Evolutionary conservation across 495 filamentous ascomycete genomes (phyloP), one percentile per base, ranked within the genome.

Genomic region (Aspergillus asperescens): DNA sequence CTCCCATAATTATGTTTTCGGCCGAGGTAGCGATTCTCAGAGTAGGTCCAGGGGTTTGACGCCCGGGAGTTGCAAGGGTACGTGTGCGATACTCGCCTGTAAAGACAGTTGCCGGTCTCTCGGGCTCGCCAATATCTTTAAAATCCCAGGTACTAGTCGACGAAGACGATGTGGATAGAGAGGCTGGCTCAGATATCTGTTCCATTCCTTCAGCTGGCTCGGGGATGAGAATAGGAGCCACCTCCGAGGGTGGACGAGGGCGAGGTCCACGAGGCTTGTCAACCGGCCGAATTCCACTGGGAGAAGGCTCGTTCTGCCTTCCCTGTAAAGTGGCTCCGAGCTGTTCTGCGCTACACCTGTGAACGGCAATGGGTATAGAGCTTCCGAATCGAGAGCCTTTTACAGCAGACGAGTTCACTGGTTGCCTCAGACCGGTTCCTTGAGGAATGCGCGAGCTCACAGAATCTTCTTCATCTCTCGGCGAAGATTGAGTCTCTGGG

Each of bases 11-110:
- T 4, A 70, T 48, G 9, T 61, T 52, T 7, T 71, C 62, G 12
- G 71, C 71, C n/a, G 63, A 67, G 1, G 58, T 32, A 0, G 66
- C 65, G 23, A 74, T 67, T 25, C 49, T 65, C 6, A 74, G 54
- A 12, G 37, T 71, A 15, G 70, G 68, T 0, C 65, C 65, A 25
- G 56, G 15, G 13, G 24, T 28, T 12, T 25, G 31, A 16, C 34
- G 38, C 10, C 24, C 47, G 7, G 39, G 25, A 16, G 19, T 38
- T 1, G 25, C 15, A 12, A 49, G 27, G 1, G 19, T 28, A 18
- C 52, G 55, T 7, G 49, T 57, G 13, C 60, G 59, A 50, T 59
- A 61, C 28, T 62, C 62, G 13, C 62, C 62, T 8, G 60, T 62
- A 29, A 57, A 62, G 18, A 59, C 48, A 35, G 55, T 58, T 25